Evolutionary conservation across 2,329 filamentous ascomycete genomes (phyloP), one percentile per base, ranked within the genome.

Genomic region (Dactylellina cionopaga): DNA sequence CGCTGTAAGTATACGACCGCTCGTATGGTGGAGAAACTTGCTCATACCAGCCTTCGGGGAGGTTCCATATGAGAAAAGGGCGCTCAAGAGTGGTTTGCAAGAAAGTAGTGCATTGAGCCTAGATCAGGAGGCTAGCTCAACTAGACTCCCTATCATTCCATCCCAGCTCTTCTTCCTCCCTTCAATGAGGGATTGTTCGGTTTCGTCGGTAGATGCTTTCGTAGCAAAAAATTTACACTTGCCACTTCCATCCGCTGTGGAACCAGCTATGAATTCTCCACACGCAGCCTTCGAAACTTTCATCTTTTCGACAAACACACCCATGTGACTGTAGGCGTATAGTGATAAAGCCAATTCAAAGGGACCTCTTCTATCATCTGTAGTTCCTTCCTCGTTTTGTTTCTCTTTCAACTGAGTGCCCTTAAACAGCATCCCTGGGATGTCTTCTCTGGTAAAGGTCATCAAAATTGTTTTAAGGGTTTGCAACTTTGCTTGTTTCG

Each of bases 241-340:
- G 24, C 66, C 66, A 29, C 66, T 71, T 7, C 58, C 66, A 25
- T 71, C 66, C 4, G 33, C 51, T 41, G 51, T 33, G 6, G 43
- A 27, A 3, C 66, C 66, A 7, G 35, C 35, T 11, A 64, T 39
- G 35, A 71, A 71, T 17, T 64, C 66, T 7, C 58, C 66, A 47
- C 49, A 58, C n/a, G 58, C 49, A 7, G 44, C 66, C 17, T 63
- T 64, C 9, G 56, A 60, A 5, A 71, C 9, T 35, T 41, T 71
- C 66, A 71, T 49, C 35, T 64, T 71, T 24, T 52, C 58, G 3
- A 71, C 43, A 29, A 64, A 33, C 25, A 71, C 47, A 11, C 66
- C 66, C 66, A 71, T 71, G 25, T 71, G 66, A 24, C 64, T 49
- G 29, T 71, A 71, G 6, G 58, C 51, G 29, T 71, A 71, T 22